A percentile compares a stretch with the other conserved stretches of the same genome.
These are phyloP conservation scores for Cladosporium halotolerans DNA, from an alignment of 2,329 filamentous ascomycete species.

Conservation along the genomic window DNA sequence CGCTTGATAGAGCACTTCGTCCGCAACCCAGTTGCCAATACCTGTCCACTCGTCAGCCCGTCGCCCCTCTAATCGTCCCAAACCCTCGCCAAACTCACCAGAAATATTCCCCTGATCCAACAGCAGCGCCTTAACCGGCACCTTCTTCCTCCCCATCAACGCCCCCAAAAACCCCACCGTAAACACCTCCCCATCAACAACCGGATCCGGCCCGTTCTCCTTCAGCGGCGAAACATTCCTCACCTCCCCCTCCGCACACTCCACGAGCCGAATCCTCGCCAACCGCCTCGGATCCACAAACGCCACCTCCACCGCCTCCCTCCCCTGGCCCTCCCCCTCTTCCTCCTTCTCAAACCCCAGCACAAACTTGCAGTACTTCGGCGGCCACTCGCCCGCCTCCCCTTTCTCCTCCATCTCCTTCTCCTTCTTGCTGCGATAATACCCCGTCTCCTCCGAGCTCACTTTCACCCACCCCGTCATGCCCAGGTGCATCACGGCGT, in stretches of 20 bases:
- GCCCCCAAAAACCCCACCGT: slow-evolving; percentile 68
- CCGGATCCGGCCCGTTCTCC: slow-evolving; percentile 90
- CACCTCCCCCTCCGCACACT: slow-evolving; percentile 72
- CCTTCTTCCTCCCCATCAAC: slow-evolving; percentile 67
- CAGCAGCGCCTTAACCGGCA: slow-evolving; percentile 83
- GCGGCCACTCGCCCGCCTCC: slow-evolving; percentile 61
- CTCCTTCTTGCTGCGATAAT: slow-evolving; percentile 62
- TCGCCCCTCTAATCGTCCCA: too few species aligned
- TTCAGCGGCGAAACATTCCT: slow-evolving; percentile 70
- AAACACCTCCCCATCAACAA: slow-evolving; percentile 70
- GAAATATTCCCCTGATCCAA: slow-evolving; percentile 84
- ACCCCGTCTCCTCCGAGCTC: slow-evolving; percentile 66
- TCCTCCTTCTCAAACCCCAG: slow-evolving; percentile 49
- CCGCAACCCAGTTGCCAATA: slow-evolving; percentile 95
- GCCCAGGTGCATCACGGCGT: slow-evolving; percentile 56
- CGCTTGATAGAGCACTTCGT: slow-evolving; percentile 88
- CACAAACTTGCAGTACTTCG: slow-evolving; percentile 81
- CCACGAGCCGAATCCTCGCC: slow-evolving; percentile 70
- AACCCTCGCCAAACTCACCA: slow-evolving; percentile 2
- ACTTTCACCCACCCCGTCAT: slow-evolving; percentile 82
- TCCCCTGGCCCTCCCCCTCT: too few species aligned
- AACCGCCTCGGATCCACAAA: slow-evolving; percentile 81
- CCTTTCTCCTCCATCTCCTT: slow-evolving; percentile 30
- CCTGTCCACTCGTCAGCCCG: slow-evolving; percentile 39
- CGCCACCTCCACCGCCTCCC: slow-evolving; percentile 57